Conservation (phyloP, 441 rosid species). For the Gossypium davidsonii region DNA sequence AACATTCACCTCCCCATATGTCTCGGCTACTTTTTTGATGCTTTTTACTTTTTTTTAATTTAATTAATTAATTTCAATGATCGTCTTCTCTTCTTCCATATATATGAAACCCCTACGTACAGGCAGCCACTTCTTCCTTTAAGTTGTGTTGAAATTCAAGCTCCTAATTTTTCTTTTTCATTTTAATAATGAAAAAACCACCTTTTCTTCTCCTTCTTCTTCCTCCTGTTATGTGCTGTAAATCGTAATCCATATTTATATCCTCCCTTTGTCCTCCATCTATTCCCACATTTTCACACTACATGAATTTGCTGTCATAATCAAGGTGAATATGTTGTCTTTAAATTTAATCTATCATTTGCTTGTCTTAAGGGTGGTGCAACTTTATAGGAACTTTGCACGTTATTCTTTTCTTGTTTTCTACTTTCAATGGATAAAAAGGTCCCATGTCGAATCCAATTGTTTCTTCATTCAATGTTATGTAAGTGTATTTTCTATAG, state of each 20-base stretch:
- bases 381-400: neutral
- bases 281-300: neutral
- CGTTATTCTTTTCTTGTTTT: neutral
- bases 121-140: neutral
- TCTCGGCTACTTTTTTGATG: too few relatives aligned
- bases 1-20: conserved; percentile 2
- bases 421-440: neutral
- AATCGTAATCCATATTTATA: neutral
- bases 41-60: too few relatives aligned
- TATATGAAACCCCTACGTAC: neutral
- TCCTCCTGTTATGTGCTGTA: neutral
- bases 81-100: too few relatives aligned
- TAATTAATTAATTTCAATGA: too few relatives aligned
- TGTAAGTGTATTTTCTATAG: too few relatives aligned
- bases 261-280: conserved; percentile 3
- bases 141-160: conserved; percentile 25
- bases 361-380: neutral
- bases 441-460: neutral
- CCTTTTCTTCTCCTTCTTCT: neutral
- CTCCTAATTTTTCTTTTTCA: conserved; percentile 13
- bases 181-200: neutral
- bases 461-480: neutral
- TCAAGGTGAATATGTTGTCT: conserved; percentile 19
- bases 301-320: conserved; percentile 15
- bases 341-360: neutral